Base-by-base conservation (phyloP, 331 rosid genomes). In the Rosa hybrid region DNA sequence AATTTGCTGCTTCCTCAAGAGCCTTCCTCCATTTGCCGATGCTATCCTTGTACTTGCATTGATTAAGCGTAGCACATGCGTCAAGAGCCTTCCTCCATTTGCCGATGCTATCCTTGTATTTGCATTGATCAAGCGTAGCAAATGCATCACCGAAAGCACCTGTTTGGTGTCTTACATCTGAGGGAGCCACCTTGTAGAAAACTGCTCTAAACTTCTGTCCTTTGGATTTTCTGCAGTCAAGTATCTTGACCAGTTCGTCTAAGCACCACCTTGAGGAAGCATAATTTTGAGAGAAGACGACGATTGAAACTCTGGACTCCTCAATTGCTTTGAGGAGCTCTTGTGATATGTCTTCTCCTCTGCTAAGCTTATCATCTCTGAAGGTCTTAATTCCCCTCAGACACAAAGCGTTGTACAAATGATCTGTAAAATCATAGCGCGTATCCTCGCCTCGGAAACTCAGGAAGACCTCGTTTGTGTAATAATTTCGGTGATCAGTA, bases 141-240 rank as follows among this genome's bases (percentile, higher is more conserved):
- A 59, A 59, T n/a, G 30, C 65, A 0, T 21, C 50, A 20, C 77
- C 77, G 12, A 51, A 73, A 5, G 6, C 10, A 18, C 77, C 77
- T 20, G 0, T 5, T 20, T 53, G 77, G 12, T 57, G 14, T 14
- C 78, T 2, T 0, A 74, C 54, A 21, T 74, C 10, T 1, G 78
- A 56, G 13, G 78, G 78, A 57, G 21, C 68, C 39, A 74, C 78
- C 53, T 41, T 74, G 68, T 56, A 56, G 21, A 39, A 39, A 21
- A 74, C 2, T 0, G 78, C 0, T 44, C 68, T n/a, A 12, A 74
- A 23, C 38, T 5, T 13, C 7, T 54, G 38, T 3, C 13, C 38
- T 2, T 7, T 74, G 3, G 12, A 74, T 38, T 38, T 20, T 42
- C 23, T 39, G 6, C 78, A 56, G 2, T 3, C 39, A 41, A 75